Conservation (phyloP, 257 asterid genomes). For the Nicotiana tomentosiformis region DNA sequence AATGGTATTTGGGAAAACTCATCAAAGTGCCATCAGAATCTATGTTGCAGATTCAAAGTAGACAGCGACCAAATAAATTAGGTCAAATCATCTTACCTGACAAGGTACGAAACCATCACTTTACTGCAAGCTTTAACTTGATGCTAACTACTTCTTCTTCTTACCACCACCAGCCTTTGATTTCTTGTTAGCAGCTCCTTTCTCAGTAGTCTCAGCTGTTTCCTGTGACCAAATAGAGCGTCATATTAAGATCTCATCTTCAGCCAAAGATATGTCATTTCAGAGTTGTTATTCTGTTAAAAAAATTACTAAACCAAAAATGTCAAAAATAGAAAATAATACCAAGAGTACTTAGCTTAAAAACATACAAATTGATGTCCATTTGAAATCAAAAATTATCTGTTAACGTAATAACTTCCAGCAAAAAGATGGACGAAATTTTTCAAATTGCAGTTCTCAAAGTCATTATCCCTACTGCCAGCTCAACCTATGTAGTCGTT, state of each 20-base stretch:
- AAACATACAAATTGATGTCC: not conserved
- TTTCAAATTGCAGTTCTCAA: not conserved
- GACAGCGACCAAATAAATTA: not conserved
- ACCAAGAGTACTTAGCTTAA: not conserved
- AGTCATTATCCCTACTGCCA: not conserved
- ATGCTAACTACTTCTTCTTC: constrained; percentile 56
- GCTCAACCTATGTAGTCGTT: not conserved
- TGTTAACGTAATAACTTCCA: not conserved
- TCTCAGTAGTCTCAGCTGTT: constrained; percentile 41
- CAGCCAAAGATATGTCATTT: not conserved
- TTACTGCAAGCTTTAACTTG: not conserved
- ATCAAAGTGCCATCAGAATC: not conserved
- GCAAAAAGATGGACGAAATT: not conserved
- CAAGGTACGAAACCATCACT: not conserved
- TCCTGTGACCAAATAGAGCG: constrained; percentile 45
- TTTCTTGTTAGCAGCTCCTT: constrained; percentile 69
- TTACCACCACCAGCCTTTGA: constrained; percentile 45
- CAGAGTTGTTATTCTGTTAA: not conserved
- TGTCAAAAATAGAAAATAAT: not conserved
- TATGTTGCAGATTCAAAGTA: not conserved
- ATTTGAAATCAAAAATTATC: not conserved
- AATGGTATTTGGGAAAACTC: not conserved
- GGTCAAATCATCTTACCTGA: not conserved
- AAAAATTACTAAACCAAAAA: not conserved
- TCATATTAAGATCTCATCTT: not conserved